Conservation (phyloP, 176 grass and related monocot genomes). For the Saccharum spontaneum region DNA sequence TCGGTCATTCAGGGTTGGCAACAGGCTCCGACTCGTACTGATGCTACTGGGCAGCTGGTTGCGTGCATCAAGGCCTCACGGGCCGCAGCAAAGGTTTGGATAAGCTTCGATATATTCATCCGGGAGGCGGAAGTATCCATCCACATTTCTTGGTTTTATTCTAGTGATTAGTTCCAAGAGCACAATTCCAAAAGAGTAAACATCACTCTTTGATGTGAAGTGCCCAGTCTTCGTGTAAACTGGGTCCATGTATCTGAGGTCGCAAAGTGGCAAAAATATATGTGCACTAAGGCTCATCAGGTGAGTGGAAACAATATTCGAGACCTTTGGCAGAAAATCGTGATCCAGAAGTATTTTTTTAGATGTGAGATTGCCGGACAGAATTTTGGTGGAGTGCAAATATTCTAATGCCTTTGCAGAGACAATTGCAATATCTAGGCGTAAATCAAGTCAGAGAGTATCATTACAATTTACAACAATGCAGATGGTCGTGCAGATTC, state of each 20-base stretch:
- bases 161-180: constrained; percentile 16
- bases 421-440: background rate
- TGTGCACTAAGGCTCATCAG: too few relatives aligned
- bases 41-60: too few relatives aligned
- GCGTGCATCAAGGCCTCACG: too few relatives aligned
- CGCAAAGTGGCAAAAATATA: too few relatives aligned
- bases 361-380: too few relatives aligned
- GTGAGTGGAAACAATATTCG: background rate
- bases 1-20: too few relatives aligned
- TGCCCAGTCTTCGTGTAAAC: background rate
- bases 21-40: too few relatives aligned
- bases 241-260: too few relatives aligned
- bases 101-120: background rate
- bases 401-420: background rate
- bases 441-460: background rate
- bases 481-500: background rate
- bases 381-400: too few relatives aligned
- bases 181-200: background rate
- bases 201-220: background rate
- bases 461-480: background rate
- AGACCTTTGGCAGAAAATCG: background rate
- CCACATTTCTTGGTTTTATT: background rate
- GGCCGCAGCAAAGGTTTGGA: too few relatives aligned
- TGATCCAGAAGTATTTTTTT: background rate
- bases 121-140: fast-evolving